These are phyloP conservation scores for Cercospora sp. DNA, from an alignment of 2,329 filamentous ascomycete species.

Conservation along the genomic window DNA sequence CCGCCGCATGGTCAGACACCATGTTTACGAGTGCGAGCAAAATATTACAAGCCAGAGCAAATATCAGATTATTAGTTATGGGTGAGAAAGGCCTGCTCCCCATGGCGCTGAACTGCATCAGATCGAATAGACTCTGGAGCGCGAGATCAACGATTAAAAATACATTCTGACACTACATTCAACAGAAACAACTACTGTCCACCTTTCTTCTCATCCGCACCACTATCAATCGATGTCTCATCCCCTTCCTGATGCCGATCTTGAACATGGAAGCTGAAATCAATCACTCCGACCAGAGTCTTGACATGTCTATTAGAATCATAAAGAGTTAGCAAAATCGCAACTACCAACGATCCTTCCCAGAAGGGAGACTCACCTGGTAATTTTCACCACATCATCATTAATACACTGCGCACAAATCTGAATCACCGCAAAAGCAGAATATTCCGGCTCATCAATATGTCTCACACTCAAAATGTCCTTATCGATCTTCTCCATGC, in stretches of 20 bases:
- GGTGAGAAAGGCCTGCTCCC: background rate
- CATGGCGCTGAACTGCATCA: background rate
- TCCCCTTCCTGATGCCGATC: slow-evolving; percentile 36
- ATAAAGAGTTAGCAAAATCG: background rate
- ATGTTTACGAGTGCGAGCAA: background rate
- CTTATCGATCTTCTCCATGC: slow-evolving; percentile 58
- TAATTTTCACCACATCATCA: slow-evolving; percentile 65
- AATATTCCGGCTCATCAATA: slow-evolving; percentile 62
- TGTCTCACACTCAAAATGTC: slow-evolving; percentile 64
- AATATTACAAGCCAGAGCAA: background rate
- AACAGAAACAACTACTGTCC: background rate
- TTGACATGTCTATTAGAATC: slow-evolving; percentile 50
- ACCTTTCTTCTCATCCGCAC: slow-evolving; percentile 43
- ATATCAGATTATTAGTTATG: background rate
- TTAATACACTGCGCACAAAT: slow-evolving; percentile 68
- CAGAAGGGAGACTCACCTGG: slow-evolving; percentile 37
- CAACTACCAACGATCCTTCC: no score
- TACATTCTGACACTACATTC: background rate
- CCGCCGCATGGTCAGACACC: background rate
- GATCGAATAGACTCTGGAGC: background rate
- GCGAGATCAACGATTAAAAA: background rate
- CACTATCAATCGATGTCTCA: slow-evolving; percentile 29
- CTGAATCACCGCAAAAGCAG: slow-evolving; percentile 70
- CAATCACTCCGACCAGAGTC: slow-evolving; percentile 67
- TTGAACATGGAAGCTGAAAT: slow-evolving; percentile 65